Conservation (phyloP, 1,284 basidiomycete species). For the Phylloporus sp. region DNA sequence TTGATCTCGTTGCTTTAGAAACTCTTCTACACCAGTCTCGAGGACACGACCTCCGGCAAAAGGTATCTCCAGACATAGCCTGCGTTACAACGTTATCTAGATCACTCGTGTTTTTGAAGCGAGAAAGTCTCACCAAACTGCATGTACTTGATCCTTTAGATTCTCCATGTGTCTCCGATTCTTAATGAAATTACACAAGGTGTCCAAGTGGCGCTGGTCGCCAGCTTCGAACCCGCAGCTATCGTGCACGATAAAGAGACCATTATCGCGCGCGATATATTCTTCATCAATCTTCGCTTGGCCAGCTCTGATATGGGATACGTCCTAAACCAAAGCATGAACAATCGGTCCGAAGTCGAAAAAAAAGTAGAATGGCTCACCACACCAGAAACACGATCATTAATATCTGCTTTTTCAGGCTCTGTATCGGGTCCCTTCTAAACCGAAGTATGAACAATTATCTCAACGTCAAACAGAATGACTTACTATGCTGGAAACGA, state of each 20-base stretch:
- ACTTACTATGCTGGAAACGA: too few species aligned
- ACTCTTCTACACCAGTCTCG: conserved; percentile 8
- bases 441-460: too few species aligned
- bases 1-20: neutral
- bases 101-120: too few species aligned
- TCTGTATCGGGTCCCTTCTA: too few species aligned
- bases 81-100: neutral
- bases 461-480: too few species aligned
- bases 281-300: conserved; percentile 1
- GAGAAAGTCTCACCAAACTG: conserved; percentile 3
- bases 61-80: conserved; percentile 5
- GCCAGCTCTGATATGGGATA: neutral
- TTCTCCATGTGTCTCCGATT: neutral
- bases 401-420: too few species aligned
- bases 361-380: conserved; percentile 1
- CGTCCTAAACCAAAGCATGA: neutral
- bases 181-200: neutral
- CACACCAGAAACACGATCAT: conserved; percentile 16
- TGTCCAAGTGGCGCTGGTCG: neutral
- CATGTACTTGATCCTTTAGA: conserved; percentile 7
- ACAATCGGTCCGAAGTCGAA: neutral
- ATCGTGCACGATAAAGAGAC: conserved; percentile 11
- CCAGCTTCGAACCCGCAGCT: conserved; percentile 11
- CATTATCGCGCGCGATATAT: neutral
- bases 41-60: conserved; percentile 2